Conservation (phyloP, 805 yeast species). For the Priceomyces carsonii region DNA sequence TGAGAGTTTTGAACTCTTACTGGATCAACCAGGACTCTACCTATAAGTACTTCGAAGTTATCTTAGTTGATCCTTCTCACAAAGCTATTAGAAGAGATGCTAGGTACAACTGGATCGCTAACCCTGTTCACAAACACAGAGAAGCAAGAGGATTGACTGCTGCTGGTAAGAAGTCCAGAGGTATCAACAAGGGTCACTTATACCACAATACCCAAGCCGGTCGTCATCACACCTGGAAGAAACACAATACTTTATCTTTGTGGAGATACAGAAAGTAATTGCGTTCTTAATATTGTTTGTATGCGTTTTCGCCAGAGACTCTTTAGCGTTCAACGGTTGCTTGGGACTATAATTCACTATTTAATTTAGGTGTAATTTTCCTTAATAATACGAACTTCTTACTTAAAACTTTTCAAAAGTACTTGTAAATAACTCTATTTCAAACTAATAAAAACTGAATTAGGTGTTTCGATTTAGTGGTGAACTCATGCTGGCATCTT, state of each 20-base stretch:
- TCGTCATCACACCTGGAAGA: slow-evolving; percentile 99
- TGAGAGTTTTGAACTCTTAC: slow-evolving; percentile 99
- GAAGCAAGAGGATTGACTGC: slow-evolving; percentile 99
- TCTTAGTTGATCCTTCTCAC: slow-evolving; percentile 96
- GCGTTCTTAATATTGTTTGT: slow-evolving; percentile 2
- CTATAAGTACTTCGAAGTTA: slow-evolving; percentile 98
- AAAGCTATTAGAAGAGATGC: slow-evolving; percentile 98
- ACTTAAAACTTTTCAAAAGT: too few species aligned
- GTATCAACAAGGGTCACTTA: slow-evolving; percentile 99
- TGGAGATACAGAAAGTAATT: slow-evolving; percentile 92
- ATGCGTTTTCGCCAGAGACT: too few species aligned
- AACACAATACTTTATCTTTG: slow-evolving; percentile 95
- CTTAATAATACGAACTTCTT: too few species aligned
- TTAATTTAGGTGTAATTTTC: too few species aligned
- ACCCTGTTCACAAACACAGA: slow-evolving; percentile 99
- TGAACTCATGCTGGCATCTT: too few species aligned
- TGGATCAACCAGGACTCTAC: slow-evolving; percentile 99
- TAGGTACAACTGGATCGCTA: slow-evolving; percentile 98
- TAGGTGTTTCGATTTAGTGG: too few species aligned
- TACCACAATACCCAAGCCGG: slow-evolving; percentile 98
- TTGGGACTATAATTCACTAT: too few species aligned
- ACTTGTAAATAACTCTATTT: too few species aligned
- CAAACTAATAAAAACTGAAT: too few species aligned
- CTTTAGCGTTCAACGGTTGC: too few species aligned
- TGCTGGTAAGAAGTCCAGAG: slow-evolving; percentile 98